Conservation (phyloP, 371 early-diverging fungal species). For the Lichtheimia ramosa region DNA sequence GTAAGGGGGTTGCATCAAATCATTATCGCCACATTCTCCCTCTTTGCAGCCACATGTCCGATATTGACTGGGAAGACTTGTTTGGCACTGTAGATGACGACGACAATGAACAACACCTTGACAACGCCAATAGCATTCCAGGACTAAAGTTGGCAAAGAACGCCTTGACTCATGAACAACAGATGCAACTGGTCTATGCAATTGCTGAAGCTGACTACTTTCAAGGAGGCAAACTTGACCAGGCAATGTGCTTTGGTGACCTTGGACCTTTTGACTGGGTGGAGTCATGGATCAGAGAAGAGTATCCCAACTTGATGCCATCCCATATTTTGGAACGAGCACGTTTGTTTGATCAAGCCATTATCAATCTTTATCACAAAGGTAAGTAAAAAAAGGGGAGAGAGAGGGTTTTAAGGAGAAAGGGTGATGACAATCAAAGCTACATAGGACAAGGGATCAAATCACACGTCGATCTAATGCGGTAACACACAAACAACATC, state of each 20-base stretch:
- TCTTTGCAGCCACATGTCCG: neutral
- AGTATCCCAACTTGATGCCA: constrained; percentile 22
- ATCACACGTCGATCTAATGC: constrained; percentile 44
- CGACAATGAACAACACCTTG: constrained; percentile 7
- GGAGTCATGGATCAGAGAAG: constrained; percentile 8
- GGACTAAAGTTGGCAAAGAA: constrained; percentile 26
- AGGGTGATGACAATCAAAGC: neutral
- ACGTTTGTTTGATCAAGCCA: constrained; percentile 50
- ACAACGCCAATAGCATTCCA: constrained; percentile 18
- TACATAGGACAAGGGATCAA: constrained; percentile 39
- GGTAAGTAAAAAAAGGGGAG: constrained; percentile 17
- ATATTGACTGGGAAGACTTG: constrained; percentile 34
- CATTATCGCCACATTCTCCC: neutral
- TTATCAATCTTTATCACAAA: constrained; percentile 41
- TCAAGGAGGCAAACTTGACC: constrained; percentile 21
- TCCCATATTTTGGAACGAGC: constrained; percentile 17
- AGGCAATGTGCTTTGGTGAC: constrained; percentile 46
- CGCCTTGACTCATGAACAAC: constrained; percentile 34
- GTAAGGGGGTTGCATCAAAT: no score
- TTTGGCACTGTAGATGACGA: constrained; percentile 35
- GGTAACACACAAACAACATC: constrained; percentile 15
- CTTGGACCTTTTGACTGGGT: constrained; percentile 23
- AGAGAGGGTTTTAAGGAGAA: neutral
- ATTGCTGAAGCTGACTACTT: constrained; percentile 29
- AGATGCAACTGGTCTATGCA: constrained; percentile 30